Base-by-base conservation (phyloP, 768 basidiomycete species). In the Xerocomus brunneocitrinus region DNA sequence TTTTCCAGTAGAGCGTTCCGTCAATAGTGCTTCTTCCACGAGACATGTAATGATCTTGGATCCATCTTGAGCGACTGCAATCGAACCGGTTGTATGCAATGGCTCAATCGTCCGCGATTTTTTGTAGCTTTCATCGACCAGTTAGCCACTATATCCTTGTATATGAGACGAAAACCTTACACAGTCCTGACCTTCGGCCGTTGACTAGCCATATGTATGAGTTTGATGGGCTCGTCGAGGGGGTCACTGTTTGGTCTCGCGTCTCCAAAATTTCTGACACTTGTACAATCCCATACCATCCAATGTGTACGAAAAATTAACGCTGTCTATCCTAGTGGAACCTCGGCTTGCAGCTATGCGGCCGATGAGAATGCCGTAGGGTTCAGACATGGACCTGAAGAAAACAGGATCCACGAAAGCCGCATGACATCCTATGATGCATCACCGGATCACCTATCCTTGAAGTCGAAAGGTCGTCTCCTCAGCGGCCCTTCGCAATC, bases 21-120 rank as follows among this genome's bases (percentile, higher is more conserved):
- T 95, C 46, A 95, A 71, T 16, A 98, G 66, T 6, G 89, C 85
- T 55, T 93, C 85, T 63, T 95, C 93, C 41, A 81, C 86, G 12
- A 98, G 82, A 58, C 93, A 94, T 35, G 92, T 93, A 48, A 93
- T 79, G 31, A 98, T 76, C 71, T 78, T 84, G 50, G 73, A 75
- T 45, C 91, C 94, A 74, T 98, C 91, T 43, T 73, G 68, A 4
- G 91, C 85, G 45, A 91, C 75, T 10, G 89, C 82, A 27, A 94
- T 83, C 14, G 92, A 89, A 30, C 97, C 97, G 38, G 82, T 82
- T 2, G 95, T 98, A 66, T 97, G 90, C 41, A 95, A 72, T 3
- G 95, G 92, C 35, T 78, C 80, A 49, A 93, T 84, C 12, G 80
- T 76, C 49, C 85, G 79, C 19, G 70, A 75, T 68, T 89, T 90